These are phyloP conservation scores for sunflower (Helianthus annuus) DNA, from an alignment of 129 eudicot genomes.

Conservation along the genomic window DNA sequence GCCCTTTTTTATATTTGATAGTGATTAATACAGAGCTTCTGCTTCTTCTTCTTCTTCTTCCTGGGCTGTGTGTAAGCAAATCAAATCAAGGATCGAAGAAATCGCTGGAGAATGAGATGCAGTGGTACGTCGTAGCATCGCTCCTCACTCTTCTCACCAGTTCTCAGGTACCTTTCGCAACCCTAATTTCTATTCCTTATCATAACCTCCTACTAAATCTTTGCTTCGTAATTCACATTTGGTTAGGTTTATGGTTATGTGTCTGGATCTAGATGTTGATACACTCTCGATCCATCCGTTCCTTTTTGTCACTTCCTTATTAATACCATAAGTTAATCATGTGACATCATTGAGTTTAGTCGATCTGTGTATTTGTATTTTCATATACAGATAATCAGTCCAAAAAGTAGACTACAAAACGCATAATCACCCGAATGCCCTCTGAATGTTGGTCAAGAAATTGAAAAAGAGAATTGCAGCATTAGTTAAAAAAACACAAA, in stretches of 20 bases:
- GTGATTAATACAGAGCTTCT: no score
- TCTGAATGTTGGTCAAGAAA: neutral
- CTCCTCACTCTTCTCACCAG: conserved; percentile 95
- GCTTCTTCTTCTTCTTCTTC: neutral
- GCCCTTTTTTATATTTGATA: no score
- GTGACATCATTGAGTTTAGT: neutral
- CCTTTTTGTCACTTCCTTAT: no score
- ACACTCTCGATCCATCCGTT: no score
- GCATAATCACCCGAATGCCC: neutral
- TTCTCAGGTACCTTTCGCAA: conserved; percentile 63
- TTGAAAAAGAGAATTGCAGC: conserved; percentile 1
- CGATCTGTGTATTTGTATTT: neutral
- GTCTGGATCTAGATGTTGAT: no score
- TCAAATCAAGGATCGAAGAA: conserved; percentile 12
- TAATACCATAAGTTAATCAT: no score
- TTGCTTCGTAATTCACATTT: no score
- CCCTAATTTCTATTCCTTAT: conserved; percentile 26
- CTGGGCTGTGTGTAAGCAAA: conserved; percentile 20
- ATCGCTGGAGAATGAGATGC: conserved; percentile 52
- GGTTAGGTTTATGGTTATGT: no score
- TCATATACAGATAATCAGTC: neutral
- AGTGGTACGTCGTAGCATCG: conserved; percentile 98
- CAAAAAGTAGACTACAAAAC: neutral
- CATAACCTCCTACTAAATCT: neutral
- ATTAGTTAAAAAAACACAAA: neutral